Conservation (phyloP, 1,139 yeast species). For the Geotrichum reessii region DNA sequence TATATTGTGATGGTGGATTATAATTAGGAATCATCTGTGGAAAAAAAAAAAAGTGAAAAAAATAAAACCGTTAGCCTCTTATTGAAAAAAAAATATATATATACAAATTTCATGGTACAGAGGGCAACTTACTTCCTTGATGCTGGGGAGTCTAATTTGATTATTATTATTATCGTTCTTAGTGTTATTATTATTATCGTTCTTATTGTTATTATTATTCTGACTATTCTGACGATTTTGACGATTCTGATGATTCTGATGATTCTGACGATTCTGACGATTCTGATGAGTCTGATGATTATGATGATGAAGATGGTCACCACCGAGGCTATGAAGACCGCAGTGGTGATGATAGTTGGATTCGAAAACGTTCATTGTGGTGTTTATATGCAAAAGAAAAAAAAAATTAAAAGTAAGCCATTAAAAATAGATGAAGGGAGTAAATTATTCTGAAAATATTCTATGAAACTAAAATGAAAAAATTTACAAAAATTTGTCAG, state of each 20-base stretch:
- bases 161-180: too few species aligned
- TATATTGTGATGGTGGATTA: neutral
- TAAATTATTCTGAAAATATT: too few species aligned
- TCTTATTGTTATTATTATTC: too few species aligned
- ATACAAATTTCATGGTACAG: too few species aligned
- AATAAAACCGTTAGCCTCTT: neutral
- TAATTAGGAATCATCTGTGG: conserved; percentile 7
- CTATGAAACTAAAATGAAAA: too few species aligned
- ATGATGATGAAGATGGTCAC: too few species aligned
- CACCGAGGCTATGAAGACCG: neutral
- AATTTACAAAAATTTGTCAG: neutral
- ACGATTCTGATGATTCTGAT: too few species aligned
- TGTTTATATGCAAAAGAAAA: neutral
- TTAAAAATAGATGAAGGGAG: neutral
- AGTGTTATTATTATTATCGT: too few species aligned
- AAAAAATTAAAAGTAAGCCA: neutral
- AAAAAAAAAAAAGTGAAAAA: too few species aligned
- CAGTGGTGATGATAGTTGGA: neutral
- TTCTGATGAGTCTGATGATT: too few species aligned
- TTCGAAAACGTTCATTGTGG: neutral
- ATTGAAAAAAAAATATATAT: neutral
- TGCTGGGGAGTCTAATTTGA: neutral
- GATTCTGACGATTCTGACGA: too few species aligned
- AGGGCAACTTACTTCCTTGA: conserved; percentile 2
- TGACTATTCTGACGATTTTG: too few species aligned